Percentiles rank a stretch among this genome's conserved stretches.
These are phyloP conservation scores for Suillus decipiens DNA, from an alignment of 768 basidiomycete species.

Conservation along the genomic window DNA sequence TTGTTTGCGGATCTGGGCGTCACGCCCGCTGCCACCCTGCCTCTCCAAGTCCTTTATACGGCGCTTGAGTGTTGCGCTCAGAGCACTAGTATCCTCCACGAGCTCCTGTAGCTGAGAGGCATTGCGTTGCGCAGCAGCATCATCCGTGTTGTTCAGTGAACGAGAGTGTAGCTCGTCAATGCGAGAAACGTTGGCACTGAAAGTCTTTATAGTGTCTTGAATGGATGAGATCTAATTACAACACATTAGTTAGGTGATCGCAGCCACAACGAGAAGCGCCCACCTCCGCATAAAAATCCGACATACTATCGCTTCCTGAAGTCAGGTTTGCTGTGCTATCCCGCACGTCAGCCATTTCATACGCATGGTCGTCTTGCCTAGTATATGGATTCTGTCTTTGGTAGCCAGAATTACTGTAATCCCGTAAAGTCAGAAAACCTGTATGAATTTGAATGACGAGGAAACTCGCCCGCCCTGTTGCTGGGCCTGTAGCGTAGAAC, in stretches of 20 bases:
- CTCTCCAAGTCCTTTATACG: conserved; percentile 72
- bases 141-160: conserved; percentile 76
- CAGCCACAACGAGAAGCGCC: conserved; percentile 18
- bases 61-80: conserved; percentile 69
- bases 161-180: conserved; percentile 76
- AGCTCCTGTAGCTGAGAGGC: conserved; percentile 66
- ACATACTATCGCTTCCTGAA: conserved; percentile 54
- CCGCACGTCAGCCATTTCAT: conserved; percentile 73
- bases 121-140: conserved; percentile 60
- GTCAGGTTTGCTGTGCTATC: conserved; percentile 56
- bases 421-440: conserved; percentile 14
- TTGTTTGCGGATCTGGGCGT: conserved; percentile 74
- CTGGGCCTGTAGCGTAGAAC: conserved; percentile 52
- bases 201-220: conserved; percentile 67
- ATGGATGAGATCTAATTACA: conserved; percentile 64
- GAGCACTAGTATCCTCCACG: conserved; percentile 67
- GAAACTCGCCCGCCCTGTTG: conserved; percentile 57
- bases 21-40: conserved; percentile 61
- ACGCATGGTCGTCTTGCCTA: conserved; percentile 58
- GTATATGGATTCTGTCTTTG: conserved; percentile 61
- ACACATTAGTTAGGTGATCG: background rate
- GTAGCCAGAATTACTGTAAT: conserved; percentile 30
- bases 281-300: conserved; percentile 75
- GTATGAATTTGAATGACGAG: conserved; percentile 34
- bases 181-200: conserved; percentile 67